Evolutionary conservation across 768 basidiomycete species (phyloP).

Genomic region (Suillus paluster): DNA sequence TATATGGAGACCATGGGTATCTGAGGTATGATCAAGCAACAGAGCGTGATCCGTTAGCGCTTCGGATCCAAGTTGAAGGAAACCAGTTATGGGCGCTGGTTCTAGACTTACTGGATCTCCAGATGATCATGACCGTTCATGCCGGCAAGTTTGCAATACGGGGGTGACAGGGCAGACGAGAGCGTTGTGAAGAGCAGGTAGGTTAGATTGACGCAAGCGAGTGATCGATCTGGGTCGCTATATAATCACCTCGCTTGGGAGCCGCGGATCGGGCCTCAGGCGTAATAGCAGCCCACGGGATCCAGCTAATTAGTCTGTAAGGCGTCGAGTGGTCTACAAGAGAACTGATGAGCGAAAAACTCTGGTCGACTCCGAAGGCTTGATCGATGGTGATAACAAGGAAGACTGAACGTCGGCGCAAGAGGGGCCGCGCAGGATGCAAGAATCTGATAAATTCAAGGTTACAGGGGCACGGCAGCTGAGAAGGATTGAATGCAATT

Average conservation of each 20-base stretch:
- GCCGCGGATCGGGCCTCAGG: constrained; percentile 2
- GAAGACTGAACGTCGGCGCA: not conserved
- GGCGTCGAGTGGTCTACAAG: not conserved
- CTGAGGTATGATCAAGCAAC: not conserved
- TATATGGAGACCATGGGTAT: constrained; percentile 7
- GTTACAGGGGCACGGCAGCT: not conserved
- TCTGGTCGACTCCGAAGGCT: not conserved
- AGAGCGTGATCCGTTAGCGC: not conserved
- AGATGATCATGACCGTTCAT: not conserved
- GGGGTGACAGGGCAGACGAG: not conserved
- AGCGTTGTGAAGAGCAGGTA: not conserved
- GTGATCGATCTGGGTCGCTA: not conserved
- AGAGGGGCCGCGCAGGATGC: not conserved
- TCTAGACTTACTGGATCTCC: constrained; percentile 2
- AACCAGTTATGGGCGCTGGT: not conserved
- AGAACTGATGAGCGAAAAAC: constrained; percentile 1
- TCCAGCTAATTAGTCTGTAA: not conserved
- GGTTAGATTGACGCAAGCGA: not conserved
- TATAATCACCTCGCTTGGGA: not conserved
- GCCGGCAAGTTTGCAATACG: not conserved
- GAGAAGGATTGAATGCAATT: not conserved
- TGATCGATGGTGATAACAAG: constrained; percentile 6
- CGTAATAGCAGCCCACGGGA: not conserved
- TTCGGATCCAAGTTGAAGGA: not conserved
- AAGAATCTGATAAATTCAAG: constrained; percentile 2